Evolutionary conservation across 371 early-diverging fungal species (phyloP).

Genomic region (Hamiltosporidium magnivora): DNA sequence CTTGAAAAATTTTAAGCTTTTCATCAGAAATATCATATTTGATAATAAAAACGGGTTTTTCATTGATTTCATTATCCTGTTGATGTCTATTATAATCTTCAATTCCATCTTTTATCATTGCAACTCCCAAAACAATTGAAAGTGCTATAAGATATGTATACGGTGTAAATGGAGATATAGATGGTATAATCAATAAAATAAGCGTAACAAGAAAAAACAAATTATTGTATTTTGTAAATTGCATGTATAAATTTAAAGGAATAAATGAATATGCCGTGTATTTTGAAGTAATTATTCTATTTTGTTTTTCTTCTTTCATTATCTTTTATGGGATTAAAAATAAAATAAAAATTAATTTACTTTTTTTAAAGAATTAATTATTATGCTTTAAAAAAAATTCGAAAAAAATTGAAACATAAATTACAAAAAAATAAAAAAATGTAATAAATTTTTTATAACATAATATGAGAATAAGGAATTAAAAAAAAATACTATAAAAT

Average conservation of each 20-base stretch:
- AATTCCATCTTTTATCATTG: conserved; percentile 75
- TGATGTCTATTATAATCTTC: conserved; percentile 78
- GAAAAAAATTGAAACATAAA: too few relatives aligned
- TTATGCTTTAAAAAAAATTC: too few relatives aligned
- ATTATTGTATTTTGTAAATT: conserved; percentile 76
- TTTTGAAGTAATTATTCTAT: conserved; percentile 58
- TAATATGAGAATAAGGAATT: too few relatives aligned
- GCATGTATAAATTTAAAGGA: conserved; percentile 74
- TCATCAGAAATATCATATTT: conserved; percentile 48
- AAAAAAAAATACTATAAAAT: too few relatives aligned
- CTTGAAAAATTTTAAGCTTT: conserved; percentile 35
- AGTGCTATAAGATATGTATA: conserved; percentile 60
- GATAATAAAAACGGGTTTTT: conserved; percentile 62
- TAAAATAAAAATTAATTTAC: too few relatives aligned
- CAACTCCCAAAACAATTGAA: conserved; percentile 64
- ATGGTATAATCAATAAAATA: conserved; percentile 73
- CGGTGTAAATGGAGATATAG: conserved; percentile 58
- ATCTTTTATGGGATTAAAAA: too few relatives aligned
- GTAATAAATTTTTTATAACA: too few relatives aligned
- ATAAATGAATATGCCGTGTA: conserved; percentile 70
- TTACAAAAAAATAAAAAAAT: too few relatives aligned
- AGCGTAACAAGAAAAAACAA: conserved; percentile 73
- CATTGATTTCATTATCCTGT: conserved; percentile 71
- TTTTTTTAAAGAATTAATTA: too few relatives aligned
- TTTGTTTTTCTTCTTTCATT: not conserved